phyloP scores from a whole-genome alignment of 139 green algal species.

The Chlorella sp. region DNA sequence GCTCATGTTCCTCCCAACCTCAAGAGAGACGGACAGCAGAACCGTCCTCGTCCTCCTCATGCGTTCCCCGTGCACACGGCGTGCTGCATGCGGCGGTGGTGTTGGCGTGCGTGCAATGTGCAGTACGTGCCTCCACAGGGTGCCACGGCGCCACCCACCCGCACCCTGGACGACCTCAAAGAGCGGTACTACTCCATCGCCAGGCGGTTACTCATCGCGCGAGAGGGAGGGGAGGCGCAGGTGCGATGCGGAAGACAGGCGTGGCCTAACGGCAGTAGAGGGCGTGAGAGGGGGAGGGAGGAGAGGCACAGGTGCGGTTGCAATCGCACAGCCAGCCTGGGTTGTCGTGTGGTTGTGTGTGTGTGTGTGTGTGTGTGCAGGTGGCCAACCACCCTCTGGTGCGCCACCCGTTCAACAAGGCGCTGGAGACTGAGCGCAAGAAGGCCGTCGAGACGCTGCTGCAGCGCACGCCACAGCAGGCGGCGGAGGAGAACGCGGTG shows the following conservation, averaged over 20 bases:
- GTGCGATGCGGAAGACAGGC: neutral
- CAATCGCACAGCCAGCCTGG: too few relatives aligned
- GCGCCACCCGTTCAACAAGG: constrained; percentile 68
- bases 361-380: constrained; percentile 6
- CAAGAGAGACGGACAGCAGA: too few relatives aligned
- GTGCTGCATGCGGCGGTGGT: too few relatives aligned
- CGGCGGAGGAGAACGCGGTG: constrained; percentile 62
- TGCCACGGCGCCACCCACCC: too few relatives aligned
- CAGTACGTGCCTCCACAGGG: too few relatives aligned
- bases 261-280: neutral
- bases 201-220: constrained; percentile 56
- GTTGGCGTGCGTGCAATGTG: too few relatives aligned
- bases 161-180: constrained; percentile 84
- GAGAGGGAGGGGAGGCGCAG: constrained; percentile 47
- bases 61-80: too few relatives aligned
- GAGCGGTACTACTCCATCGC: constrained; percentile 82
- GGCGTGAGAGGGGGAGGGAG: constrained; percentile 36
- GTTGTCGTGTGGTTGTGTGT: neutral
- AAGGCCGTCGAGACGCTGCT: constrained; percentile 58
- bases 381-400: constrained; percentile 71
- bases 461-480: constrained; percentile 46
- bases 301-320: constrained; percentile 23
- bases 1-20: too few relatives aligned
- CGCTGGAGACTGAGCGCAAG: constrained; percentile 49
- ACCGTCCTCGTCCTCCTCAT: too few relatives aligned